Evolutionary conservation across 2,329 filamentous ascomycete species (phyloP).

Genomic region (Ascochyta clinopodiicola): DNA sequence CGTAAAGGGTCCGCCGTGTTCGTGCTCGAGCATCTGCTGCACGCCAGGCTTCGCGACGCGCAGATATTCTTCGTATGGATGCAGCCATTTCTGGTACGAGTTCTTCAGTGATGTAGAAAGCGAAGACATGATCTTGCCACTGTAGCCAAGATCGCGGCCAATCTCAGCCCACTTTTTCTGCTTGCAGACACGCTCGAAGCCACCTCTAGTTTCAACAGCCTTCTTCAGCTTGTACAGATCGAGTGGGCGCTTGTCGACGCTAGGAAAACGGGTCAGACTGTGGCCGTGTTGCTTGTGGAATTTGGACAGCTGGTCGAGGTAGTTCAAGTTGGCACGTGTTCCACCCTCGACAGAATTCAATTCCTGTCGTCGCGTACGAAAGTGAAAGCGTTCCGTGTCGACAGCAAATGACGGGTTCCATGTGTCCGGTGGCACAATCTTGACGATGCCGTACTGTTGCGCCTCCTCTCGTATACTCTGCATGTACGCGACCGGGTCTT

Average conservation of each 20-base stretch:
- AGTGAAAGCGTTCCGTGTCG: conserved; percentile 98
- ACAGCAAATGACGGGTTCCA: conserved; percentile 98
- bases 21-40: conserved; percentile 92
- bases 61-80: conserved; percentile 95
- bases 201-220: conserved; percentile 90
- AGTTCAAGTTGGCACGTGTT: conserved; percentile 96
- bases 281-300: conserved; percentile 97
- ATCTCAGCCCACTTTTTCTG: conserved; percentile 99
- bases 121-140: conserved; percentile 99
- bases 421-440: conserved; percentile 89
- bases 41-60: conserved; percentile 90
- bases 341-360: conserved; percentile 98
- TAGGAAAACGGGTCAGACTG: conserved; percentile 91
- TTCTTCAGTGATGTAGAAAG: conserved; percentile 97
- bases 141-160: conserved; percentile 93
- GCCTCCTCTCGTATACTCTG: conserved; percentile 89
- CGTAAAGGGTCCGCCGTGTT: conserved; percentile 90
- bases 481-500: conserved; percentile 92
- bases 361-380: conserved; percentile 93
- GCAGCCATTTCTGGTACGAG: conserved; percentile 95
- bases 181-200: conserved; percentile 96
- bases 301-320: conserved; percentile 91
- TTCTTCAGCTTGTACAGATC: conserved; percentile 97
- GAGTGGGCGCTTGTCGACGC: conserved; percentile 95
- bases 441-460: conserved; percentile 87